Evolutionary conservation across 2,329 filamentous ascomycete genomes (phyloP), one percentile per base, ranked within the genome.

Genomic region (Emericellopsis cladophorae): DNA sequence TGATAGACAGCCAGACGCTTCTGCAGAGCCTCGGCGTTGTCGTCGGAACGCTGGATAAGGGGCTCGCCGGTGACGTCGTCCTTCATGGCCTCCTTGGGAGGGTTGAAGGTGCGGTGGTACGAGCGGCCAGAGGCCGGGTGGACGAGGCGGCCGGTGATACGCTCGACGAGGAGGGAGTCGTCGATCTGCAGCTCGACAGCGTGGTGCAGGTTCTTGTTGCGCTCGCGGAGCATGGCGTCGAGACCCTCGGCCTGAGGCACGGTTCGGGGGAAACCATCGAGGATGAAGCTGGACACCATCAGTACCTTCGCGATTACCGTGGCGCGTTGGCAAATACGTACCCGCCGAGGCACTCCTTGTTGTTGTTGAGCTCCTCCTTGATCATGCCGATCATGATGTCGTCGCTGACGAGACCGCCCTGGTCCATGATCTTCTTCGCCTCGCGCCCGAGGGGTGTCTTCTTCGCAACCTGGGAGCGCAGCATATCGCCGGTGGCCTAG

Each of bases 351-450:
- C 92, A 98, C 70, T 98, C 90, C 57, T 76, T 67, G 72, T 98
- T 98, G 67, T 75, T 83, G 57, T 93, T 84, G 40, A 98, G 76
- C 74, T 98, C 90, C 62, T 82, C 84, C 79, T 92, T 90, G 72
- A 98, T 98, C 92, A 98, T 98, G 66, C 90, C 88, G 64, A 98
- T 85, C 77, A 98, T 90, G 60, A 98, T 98, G 61, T 96, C 90
- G 65, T 98, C 92, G 64, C 88, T 94, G 62, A 98, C 92, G 44
- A 98, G 79, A 52, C 90, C 90, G 54, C 92, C 92, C 62, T 90
- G 84, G 60, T 98, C 92, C 92, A 98, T 98, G 65, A 98, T 98
- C 80, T 96, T 96, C 81, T 98, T 98, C 51, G 92, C 92, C 72
- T 95, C 88, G 59, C 84, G 79, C 53, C 92, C 92, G 49, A 98